Evolutionary conservation across 1,284 basidiomycete genomes (phyloP), one percentile per base, ranked within the genome.

Genomic region (Apiotrichum gamsii): DNA sequence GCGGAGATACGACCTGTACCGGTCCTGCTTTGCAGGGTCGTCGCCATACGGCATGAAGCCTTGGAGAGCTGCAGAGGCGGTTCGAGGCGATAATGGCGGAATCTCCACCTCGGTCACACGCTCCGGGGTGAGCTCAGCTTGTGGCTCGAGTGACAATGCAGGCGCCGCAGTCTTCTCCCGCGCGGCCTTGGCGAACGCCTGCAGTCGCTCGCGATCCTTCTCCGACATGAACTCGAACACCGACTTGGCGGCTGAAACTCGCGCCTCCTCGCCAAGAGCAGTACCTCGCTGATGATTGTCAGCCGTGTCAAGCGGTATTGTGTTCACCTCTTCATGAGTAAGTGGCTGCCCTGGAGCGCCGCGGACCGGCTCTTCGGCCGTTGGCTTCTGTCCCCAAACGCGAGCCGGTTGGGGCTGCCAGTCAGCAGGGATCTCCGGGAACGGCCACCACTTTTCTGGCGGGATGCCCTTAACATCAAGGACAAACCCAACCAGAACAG

Each of bases 141-240:
- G 55, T 1, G 54, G 35, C 14, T 57, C 45, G 3, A 62, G 51
- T 2, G 58, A 56, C 14, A 60, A 48, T 1, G 58, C 47, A 1
- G 62, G 52, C 18, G 56, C 55, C 0, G 51, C 42, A 3, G 47
- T 24, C 3, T 34, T 39, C 4, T 47, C 37, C 42, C 61, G 56
- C 9, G 60, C 62, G 4, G 59, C 52, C 1, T 57, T 68, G 13
- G 82, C 74, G 21, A 85, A 77, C 10, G 79, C 78, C 51, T 86
- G 82, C 3, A 97, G 77, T 3, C 90, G 82, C 51, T 94, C 90
- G 43, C 81, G 79, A 58, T 93, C 89, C 65, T 91, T 93, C 54
- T 85, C 81, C 0, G 90, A 91, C 64, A 97, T 82, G 68, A 85
- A 97, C 39, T 96, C 90, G 62, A 93, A 93, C 3, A 98, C 81